Base-by-base conservation (phyloP, 306 rosid genomes). In the Glycyrrhiza uralensis region DNA sequence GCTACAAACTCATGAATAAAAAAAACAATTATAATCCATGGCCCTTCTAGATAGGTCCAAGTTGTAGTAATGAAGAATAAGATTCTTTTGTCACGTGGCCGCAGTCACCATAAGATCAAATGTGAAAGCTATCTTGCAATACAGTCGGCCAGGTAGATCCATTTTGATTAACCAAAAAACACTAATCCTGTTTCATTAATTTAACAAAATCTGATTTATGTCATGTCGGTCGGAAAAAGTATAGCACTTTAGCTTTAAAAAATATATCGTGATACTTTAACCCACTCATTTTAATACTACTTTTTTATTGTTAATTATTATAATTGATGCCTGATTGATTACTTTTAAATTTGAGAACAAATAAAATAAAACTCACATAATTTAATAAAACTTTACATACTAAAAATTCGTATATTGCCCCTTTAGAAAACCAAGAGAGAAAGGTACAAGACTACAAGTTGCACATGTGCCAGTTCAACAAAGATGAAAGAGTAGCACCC, bases 61-160 rank as follows among this genome's bases (percentile, higher is more conserved):
- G 50, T 78, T 55, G 82, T 5, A 41, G 49, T 6, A 11, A 49
- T 39, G 6, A 28, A 41, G 41, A 49, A 69, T 41, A 28, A 11
- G 54, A 10, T 12, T 66, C 7, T 55, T 42, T 9, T 35, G 23
- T 39, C 80, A 68, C 80, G 33, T 80, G 84, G 76, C 47, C 51
- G 67, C 76, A 30, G 72, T 50, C 45, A 59, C 33, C 28, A 20
- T 4, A 29, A 29, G 18, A 52, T 58, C 59, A 46, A 2, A 66
- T 74, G 62, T 41, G 84, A 80, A 80, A 79, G 28, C 22, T 13
- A 36, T 30, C 50, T 52, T 26, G 47, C n/a, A 39, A 64, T 30
- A 0, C 5, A 3, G 80, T 71, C 74, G 46, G 19, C 59, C 38
- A 35, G 0, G 36, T 45, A 47, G 74, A 35, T 42, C 83, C 69